These are phyloP conservation scores for Trypanosoma mega DNA, from an alignment of 208 protist genomes.

Conservation along the genomic window DNA sequence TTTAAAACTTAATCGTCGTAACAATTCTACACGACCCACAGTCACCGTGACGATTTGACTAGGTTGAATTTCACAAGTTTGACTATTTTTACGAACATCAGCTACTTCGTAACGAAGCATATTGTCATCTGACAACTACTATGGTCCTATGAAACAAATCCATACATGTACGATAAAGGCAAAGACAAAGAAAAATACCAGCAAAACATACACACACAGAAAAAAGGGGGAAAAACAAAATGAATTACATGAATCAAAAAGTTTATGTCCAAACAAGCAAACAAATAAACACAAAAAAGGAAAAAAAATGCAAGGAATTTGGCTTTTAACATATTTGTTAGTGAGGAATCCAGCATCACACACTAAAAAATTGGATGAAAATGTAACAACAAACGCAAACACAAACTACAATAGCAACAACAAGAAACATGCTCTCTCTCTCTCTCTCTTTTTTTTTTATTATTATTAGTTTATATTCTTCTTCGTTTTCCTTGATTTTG, in stretches of 20 bases:
- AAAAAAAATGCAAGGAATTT: not conserved
- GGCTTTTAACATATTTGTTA: not conserved
- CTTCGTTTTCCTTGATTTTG: no score
- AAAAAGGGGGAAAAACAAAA: slow-evolving; percentile 18
- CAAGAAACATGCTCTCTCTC: not conserved
- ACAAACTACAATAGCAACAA: slow-evolving; percentile 5
- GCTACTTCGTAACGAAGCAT: slow-evolving; percentile 21
- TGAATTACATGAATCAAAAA: slow-evolving; percentile 23
- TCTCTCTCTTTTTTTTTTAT: not conserved
- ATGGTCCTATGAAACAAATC: no score
- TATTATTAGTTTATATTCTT: no score
- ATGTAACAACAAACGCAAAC: slow-evolving; percentile 21
- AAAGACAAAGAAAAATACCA: not conserved
- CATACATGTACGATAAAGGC: slow-evolving; percentile 17
- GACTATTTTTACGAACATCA: slow-evolving; percentile 7
- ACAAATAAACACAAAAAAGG: not conserved
- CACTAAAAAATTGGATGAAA: slow-evolving; percentile 8
- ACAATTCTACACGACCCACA: slow-evolving; percentile 48
- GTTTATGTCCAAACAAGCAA: not conserved
- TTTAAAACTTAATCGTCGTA: slow-evolving; percentile 65
- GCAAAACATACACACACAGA: not conserved
- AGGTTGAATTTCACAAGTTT: slow-evolving; percentile 14
- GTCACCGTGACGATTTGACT: slow-evolving; percentile 1
- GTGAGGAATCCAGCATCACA: not conserved
- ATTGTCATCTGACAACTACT: no score